A percentile compares a stretch with the other conserved stretches of the same genome.
Evolutionary conservation across 306 rosid species (phyloP).

Genomic region (Vigna radiata): DNA sequence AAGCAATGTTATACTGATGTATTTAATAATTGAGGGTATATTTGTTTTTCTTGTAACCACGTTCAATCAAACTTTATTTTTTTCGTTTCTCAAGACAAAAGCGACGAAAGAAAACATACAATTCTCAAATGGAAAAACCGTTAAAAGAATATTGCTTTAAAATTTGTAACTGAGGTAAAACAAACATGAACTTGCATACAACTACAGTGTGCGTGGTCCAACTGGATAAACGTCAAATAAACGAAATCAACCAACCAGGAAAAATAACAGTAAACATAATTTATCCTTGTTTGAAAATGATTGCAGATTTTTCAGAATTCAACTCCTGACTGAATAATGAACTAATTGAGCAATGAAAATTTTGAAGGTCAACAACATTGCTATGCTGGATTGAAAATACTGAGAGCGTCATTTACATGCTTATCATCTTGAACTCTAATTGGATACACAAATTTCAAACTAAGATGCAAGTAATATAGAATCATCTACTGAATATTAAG

Average conservation of each 20-base stretch:
- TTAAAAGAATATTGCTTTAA: too few relatives aligned
- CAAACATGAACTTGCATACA: too few relatives aligned
- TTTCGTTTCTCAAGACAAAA: too few relatives aligned
- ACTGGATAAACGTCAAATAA: neutral
- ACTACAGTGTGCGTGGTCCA: neutral
- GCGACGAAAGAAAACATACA: too few relatives aligned
- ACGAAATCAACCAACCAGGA: neutral
- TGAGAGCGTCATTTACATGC: constrained; percentile 37
- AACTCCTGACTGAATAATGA: neutral
- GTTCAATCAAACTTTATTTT: too few relatives aligned
- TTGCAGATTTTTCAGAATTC: neutral
- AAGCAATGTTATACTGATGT: too few relatives aligned
- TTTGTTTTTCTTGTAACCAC: too few relatives aligned
- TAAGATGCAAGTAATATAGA: constrained; percentile 7
- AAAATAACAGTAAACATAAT: neutral
- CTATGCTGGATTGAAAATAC: neutral
- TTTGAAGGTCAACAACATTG: neutral
- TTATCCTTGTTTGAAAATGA: neutral
- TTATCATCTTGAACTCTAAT: constrained; percentile 14
- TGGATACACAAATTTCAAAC: constrained; percentile 28
- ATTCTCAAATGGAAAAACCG: too few relatives aligned
- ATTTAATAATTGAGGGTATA: too few relatives aligned
- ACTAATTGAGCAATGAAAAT: neutral
- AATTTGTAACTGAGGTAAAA: too few relatives aligned
- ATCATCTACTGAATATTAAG: constrained; percentile 5